Evolutionary conservation across 257 asterid species (phyloP).

Genomic region (Mitragyna speciosa): DNA sequence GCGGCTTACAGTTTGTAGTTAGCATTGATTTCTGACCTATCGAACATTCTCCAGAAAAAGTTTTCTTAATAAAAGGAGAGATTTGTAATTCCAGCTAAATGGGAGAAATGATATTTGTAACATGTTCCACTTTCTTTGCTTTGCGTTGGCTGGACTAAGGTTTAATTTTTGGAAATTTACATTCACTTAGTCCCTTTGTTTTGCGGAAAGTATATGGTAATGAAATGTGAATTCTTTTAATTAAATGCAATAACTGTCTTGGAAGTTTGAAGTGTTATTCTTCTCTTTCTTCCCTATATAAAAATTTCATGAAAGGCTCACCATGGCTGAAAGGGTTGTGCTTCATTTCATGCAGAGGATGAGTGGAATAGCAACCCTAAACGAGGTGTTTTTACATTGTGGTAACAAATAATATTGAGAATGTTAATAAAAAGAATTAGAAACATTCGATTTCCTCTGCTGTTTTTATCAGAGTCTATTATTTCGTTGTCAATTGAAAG

Average conservation of each 20-base stretch:
- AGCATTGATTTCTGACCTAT: background rate
- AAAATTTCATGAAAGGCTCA: constrained; percentile 75
- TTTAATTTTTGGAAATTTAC: background rate
- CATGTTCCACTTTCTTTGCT: background rate
- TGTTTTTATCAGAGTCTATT: background rate
- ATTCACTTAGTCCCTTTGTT: background rate
- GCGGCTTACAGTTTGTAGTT: background rate
- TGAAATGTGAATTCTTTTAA: constrained; percentile 9
- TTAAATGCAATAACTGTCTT: background rate
- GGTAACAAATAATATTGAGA: constrained; percentile 4
- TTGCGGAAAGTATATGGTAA: constrained; percentile 74
- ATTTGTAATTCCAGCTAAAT: background rate
- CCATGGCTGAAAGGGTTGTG: constrained; percentile 90
- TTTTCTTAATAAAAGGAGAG: no score
- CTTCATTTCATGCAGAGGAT: constrained; percentile 98
- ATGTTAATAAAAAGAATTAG: background rate
- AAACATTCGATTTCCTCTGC: background rate
- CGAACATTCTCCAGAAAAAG: no score
- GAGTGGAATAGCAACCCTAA: constrained; percentile 98
- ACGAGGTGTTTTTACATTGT: constrained; percentile 53
- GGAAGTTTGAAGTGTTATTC: constrained; percentile 8
- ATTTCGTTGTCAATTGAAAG: background rate
- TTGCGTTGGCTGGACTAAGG: background rate
- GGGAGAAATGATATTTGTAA: background rate
- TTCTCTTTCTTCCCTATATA: constrained; percentile 12